Conservation (phyloP, 441 rosid genomes). For the Adansonia rubrostipa region DNA sequence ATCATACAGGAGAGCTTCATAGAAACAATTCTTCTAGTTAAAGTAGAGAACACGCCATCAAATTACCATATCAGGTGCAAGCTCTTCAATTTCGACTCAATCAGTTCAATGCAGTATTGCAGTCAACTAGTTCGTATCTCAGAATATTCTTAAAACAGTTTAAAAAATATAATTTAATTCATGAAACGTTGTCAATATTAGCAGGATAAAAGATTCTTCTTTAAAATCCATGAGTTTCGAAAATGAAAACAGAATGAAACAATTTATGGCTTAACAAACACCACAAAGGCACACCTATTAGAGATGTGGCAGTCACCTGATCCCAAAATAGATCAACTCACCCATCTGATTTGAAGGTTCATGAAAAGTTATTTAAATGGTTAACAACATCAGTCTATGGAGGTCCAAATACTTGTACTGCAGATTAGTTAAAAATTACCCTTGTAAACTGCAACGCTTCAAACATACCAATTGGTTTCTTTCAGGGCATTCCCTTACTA, state of each 20-base stretch:
- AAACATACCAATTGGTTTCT: background rate
- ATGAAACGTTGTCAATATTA: background rate
- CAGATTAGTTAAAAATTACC: slow-evolving; percentile 6
- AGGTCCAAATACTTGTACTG: background rate
- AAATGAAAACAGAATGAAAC: background rate
- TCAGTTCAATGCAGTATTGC: background rate
- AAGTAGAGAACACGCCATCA: background rate
- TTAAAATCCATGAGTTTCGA: background rate
- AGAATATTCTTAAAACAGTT: slow-evolving; percentile 6
- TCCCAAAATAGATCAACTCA: background rate
- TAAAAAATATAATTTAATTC: background rate
- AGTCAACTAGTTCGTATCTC: background rate
- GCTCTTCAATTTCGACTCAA: background rate
- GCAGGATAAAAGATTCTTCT: background rate
- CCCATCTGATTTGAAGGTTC: background rate
- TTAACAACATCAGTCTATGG: background rate
- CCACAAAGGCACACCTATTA: slow-evolving; percentile 41
- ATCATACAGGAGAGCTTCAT: background rate
- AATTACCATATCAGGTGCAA: background rate
- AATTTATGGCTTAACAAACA: background rate
- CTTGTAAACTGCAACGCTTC: slow-evolving; percentile 1
- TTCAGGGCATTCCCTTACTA: slow-evolving; percentile 2
- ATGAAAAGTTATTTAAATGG: background rate
- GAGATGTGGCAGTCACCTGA: background rate
- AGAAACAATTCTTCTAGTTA: background rate